phyloP scores from a whole-genome alignment of 257 asterid genomes.

The Osmanthus fragrans region DNA sequence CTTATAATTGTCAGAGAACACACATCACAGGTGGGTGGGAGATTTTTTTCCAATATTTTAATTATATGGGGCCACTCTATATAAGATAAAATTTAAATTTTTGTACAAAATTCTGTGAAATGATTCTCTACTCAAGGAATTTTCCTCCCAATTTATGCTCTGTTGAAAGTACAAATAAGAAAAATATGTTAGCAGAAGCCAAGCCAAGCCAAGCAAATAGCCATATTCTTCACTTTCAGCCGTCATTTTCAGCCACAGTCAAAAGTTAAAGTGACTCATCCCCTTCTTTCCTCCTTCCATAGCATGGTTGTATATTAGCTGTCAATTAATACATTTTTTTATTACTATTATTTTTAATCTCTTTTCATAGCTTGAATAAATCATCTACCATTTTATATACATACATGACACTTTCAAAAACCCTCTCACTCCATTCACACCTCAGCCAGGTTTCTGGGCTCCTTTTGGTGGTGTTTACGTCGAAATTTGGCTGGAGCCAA shows the following conservation, averaged over 20 bases:
- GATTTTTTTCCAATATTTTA: too few species aligned
- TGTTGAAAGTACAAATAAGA: too few species aligned
- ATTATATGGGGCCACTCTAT: too few species aligned
- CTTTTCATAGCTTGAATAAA: constrained; percentile 14
- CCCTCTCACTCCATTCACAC: constrained; percentile 25
- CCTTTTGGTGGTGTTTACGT: background rate
- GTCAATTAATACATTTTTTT: constrained; percentile 22
- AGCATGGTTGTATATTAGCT: constrained; percentile 50
- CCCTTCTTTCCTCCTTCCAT: constrained; percentile 23
- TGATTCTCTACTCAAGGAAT: too few species aligned
- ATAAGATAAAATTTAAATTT: too few species aligned
- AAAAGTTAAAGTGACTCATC: constrained; percentile 27
- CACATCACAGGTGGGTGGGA: too few species aligned
- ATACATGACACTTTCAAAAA: constrained; percentile 29
- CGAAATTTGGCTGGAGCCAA: background rate
- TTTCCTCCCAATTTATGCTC: too few species aligned
- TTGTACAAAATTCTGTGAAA: too few species aligned
- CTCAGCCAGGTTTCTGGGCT: constrained; percentile 4
- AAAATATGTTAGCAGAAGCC: too few species aligned
- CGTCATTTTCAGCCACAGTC: constrained; percentile 31
- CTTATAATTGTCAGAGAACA: too few species aligned
- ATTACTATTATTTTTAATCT: background rate
- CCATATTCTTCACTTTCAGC: background rate
- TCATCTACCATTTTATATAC: constrained; percentile 10
- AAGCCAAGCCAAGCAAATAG: background rate